phyloP scores from a whole-genome alignment of 164 flowering plant genomes.

The Umbilicus rupestris region DNA sequence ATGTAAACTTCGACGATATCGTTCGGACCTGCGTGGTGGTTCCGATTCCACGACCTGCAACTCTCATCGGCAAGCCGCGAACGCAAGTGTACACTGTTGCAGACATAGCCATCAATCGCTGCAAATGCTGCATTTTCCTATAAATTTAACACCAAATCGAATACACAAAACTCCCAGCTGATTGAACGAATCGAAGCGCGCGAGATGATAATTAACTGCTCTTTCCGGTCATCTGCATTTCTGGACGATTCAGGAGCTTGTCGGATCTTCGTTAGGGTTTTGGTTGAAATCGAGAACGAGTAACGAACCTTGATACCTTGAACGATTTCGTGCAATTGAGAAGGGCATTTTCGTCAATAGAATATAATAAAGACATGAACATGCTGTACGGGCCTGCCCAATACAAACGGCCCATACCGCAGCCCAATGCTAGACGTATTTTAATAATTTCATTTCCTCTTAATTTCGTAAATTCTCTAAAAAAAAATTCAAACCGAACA shows the following conservation, averaged over 20 bases:
- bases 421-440: too few relatives aligned
- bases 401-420: too few relatives aligned
- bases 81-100: not conserved
- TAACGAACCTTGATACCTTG: not conserved
- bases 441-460: too few relatives aligned
- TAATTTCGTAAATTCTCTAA: too few relatives aligned
- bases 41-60: not conserved
- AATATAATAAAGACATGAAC: not conserved
- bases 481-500: too few relatives aligned
- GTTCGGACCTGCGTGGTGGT: not conserved
- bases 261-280: not conserved
- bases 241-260: not conserved
- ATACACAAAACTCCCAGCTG: too few relatives aligned
- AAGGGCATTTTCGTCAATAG: not conserved
- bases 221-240: not conserved
- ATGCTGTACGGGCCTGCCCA: too few relatives aligned
- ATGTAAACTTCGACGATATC: not conserved
- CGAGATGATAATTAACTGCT: not conserved
- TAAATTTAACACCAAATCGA: too few relatives aligned
- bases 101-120: not conserved
- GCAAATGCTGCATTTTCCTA: not conserved
- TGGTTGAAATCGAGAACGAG: not conserved
- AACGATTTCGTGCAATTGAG: not conserved
- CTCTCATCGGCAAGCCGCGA: not conserved
- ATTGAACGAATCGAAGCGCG: too few relatives aligned